Base-by-base conservation (phyloP, 805 yeast genomes). In the Barnettozyma pratensis region DNA sequence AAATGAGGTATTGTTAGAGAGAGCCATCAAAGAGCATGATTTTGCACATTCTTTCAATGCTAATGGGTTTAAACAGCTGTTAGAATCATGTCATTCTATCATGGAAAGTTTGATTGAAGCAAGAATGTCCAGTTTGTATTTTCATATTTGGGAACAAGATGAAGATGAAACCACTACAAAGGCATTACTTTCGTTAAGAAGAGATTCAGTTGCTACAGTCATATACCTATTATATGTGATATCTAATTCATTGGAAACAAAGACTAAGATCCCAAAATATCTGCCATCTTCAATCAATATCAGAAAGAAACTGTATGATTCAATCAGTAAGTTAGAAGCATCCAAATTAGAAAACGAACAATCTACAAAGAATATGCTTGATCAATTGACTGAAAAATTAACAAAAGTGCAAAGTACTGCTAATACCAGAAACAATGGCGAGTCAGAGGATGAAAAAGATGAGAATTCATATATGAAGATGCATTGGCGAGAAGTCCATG, bases 401-500 rank as follows among this genome's bases (percentile, higher is more conserved):
- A 45, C 44, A 8, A 41, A 42, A 7, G 45, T 58, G 31, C 44
- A 47, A 42, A 32, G 19, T 5, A 19, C 37, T 3, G 43, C 38
- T 6, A 26, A 14, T 12, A 37, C 42, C 2, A 29, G 41, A 9
- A 46, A 46, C 2, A 37, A 36, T 3, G 42, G 41, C 3, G 48
- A 36, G n/a, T 29, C 34, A 4, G 36, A 52, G 2, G 54, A 51
- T 27, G 55, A 49, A 14, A 27, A 32, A 28, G 43, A 36, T 7
- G 43, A 38, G 25, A 45, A 47, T 25, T 39, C 45, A 6, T 52
- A 52, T 30, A 62, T 62, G 50, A 64, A 63, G 53, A 48, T 63
- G 10, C 69, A 73, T 50, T 75, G 79, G 80, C 67, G 69, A 8
- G 72, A 70, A 41, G 69, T 76, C 30, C 79, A 76, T 52, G 76